Percentiles rank a stretch among this genome's conserved stretches.
phyloP scores from a whole-genome alignment of 495 filamentous ascomycete species.

The Podospora sp. region DNA sequence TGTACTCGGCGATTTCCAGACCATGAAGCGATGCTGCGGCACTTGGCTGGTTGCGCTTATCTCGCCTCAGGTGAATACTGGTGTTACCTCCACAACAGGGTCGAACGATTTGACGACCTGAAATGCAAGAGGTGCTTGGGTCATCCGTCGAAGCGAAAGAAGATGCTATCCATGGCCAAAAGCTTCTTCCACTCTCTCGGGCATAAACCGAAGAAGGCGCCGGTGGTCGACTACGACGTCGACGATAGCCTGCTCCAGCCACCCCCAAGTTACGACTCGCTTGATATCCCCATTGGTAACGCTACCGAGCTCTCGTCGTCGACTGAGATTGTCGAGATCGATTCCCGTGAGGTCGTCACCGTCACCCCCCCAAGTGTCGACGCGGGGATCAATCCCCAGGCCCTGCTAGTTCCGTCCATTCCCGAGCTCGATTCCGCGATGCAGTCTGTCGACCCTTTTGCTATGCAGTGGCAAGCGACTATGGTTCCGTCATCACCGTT shows the following conservation, averaged over 20 bases:
- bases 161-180: constrained; percentile 51
- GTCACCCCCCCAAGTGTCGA: constrained; percentile 17
- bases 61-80: constrained; percentile 50
- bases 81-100: constrained; percentile 51
- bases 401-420: constrained; percentile 28
- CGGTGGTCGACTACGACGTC: constrained; percentile 17
- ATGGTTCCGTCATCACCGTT: constrained; percentile 10
- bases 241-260: constrained; percentile 33
- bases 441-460: constrained; percentile 18
- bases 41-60: constrained; percentile 43
- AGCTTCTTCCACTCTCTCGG: constrained; percentile 52
- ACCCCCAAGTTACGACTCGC: constrained; percentile 50
- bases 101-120: constrained; percentile 52
- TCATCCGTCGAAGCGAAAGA: constrained; percentile 49
- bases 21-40: constrained; percentile 52
- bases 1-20: constrained; percentile 45
- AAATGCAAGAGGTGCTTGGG: constrained; percentile 50
- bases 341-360: constrained; percentile 41
- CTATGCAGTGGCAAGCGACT: constrained; percentile 31
- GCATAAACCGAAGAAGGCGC: constrained; percentile 42
- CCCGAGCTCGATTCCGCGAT: constrained; percentile 40
- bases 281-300: constrained; percentile 26
- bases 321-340: constrained; percentile 48
- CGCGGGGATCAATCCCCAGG: constrained; percentile 36
- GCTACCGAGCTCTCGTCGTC: constrained; percentile 45